A percentile compares a stretch with the other conserved stretches of the same genome.
phyloP scores from a whole-genome alignment of 225 moss, liverwort and hornwort species.

The Thuidium tamariscinum region DNA sequence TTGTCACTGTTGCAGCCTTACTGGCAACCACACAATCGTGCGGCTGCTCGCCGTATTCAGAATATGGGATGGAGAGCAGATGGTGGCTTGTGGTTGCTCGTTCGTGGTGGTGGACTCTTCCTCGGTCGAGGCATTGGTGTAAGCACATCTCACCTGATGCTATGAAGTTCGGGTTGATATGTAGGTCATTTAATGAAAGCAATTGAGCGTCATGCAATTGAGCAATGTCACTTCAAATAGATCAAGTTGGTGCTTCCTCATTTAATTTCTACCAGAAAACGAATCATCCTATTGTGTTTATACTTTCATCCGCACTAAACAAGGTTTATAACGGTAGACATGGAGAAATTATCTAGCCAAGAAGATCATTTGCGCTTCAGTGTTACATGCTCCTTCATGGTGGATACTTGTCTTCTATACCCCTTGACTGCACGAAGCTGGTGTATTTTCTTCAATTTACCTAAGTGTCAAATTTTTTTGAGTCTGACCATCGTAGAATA shows the following conservation, averaged over 20 bases:
- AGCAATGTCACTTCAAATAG: not conserved
- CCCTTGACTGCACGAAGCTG: not conserved
- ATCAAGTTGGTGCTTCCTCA: not conserved
- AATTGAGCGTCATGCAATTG: not conserved
- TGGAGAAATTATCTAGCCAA: not conserved
- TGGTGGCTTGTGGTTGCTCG: slow-evolving; percentile 89
- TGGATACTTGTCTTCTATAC: not conserved
- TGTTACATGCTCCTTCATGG: not conserved
- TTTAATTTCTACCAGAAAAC: not conserved
- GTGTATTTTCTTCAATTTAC: not conserved
- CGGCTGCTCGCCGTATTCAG: slow-evolving; percentile 75
- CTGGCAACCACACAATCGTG: slow-evolving; percentile 76
- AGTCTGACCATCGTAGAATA: not conserved
- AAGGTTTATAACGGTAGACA: not conserved
- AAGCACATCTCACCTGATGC: not conserved
- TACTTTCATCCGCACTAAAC: not conserved
- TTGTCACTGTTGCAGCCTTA: slow-evolving; percentile 32
- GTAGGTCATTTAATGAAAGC: not conserved
- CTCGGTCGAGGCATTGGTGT: slow-evolving; percentile 78
- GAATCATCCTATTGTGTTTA: not conserved
- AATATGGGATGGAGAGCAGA: slow-evolving; percentile 98
- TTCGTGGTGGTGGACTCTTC: slow-evolving; percentile 82
- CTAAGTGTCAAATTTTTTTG: not conserved
- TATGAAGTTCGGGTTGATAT: not conserved
- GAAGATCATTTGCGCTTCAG: not conserved